Base-by-base conservation (phyloP, 2,329 filamentous ascomycete species). In the Emergomyces pasteurianus region DNA sequence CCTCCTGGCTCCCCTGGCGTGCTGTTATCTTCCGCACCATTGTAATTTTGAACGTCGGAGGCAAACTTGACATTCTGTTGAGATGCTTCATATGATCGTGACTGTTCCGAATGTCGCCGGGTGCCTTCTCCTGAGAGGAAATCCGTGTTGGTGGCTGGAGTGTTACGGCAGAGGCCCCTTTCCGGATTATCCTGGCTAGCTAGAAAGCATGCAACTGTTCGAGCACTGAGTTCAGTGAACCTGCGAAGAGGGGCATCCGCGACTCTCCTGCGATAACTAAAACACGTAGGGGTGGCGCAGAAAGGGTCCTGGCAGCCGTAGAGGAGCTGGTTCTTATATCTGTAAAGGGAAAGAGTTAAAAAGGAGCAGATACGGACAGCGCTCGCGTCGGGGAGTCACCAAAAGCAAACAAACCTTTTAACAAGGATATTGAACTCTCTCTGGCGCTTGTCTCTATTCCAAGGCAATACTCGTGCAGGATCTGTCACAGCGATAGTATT, bases 291-390 rank as follows among this genome's bases (percentile, higher is more conserved):
- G 1, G 86, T 92, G 42, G 79, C 79, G 74, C 91, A 96, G 58
- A 80, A 78, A 59, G 80, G 77, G 65, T 82, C 83, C 63, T 83
- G 84, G 71, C 91, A 96, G 64, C 91, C 91, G 65, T 88, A 82
- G 61, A 90, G 84, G n/a, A 96, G 83, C 74, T 96, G 91, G 40
- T 83, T 79, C 57, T 92, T 85, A 70, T 89, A 95, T 68, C 89
- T 92, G 59, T 31, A 18, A 10, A 28, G n/a, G 26, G 7, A 18
- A 36, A 16, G 21, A 59, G 9, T 10, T n/a, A 59, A 34, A 1
- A 34, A 18, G 34, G 42, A 18, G 34, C 4, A 4, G 21, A 36
- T n/a, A 36, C 9, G 14, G 47, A 7, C 14, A 50, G 8, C 14
- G 18, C 6, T n/a, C 9, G 34, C 12, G 52, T 21, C 34, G 28